Base-by-base conservation (phyloP, 78 protist genomes). In the Dictyostelium capitatum region DNA sequence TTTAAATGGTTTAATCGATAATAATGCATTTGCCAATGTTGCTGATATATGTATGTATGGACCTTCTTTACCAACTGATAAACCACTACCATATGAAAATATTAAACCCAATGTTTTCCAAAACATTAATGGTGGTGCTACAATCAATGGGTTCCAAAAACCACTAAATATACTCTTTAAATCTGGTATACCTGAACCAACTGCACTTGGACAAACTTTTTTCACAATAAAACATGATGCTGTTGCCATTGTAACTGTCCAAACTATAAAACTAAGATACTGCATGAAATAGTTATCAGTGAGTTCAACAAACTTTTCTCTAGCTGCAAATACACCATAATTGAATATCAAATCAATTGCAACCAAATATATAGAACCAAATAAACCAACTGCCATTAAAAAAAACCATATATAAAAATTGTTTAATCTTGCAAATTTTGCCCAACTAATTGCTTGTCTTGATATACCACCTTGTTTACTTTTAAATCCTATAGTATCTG, bases 171-270 rank as follows among this genome's bases (percentile, higher is more conserved):
- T 95, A 0, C 92, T 65, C 62, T 96, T 96, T 47, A 96, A 79
- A 83, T 96, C 98, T 10, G 97, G 97, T 62, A 96, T 91, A 50
- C 98, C 98, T 0, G 85, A 65, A n/a, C 97, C 97, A 7, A 83
- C 75, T 0, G 92, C 79, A 17, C 65, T 46, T 3, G 51, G 53
- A 47, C 92, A 85, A 5, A 85, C 8, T 32, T 59, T 53, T 59
- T 65, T 47, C 14, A 73, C 17, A 2, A 85, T 64, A 28, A 72
- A 48, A 46, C 82, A 73, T 15, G 83, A 74, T 15, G 67, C 20
- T 2, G 59, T 25, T 7, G 92, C 92, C 56, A 85, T 53, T 9
- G 46, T 74, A 1, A 72, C 74, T 4, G 92, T 85, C 92, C 92
- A 85, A 1, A 50, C 11, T 15, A 85, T 85, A 37, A 59, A 85